Evolutionary conservation across 2,329 filamentous ascomycete genomes (phyloP).

Genomic region (Nemania sp.): DNA sequence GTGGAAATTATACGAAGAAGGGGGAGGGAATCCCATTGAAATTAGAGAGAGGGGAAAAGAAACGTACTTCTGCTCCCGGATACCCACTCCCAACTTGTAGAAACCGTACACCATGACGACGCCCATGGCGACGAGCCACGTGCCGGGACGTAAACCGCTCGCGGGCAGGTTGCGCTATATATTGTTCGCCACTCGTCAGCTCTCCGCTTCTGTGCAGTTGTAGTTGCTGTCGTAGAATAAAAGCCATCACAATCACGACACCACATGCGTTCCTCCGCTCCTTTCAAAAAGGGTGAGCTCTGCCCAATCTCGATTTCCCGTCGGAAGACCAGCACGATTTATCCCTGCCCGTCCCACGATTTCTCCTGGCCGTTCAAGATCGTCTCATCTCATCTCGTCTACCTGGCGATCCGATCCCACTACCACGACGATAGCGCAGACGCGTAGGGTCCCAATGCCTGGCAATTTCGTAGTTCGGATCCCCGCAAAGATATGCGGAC

Average conservation of each 20-base stretch:
- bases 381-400: too few relatives aligned
- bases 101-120: conserved; percentile 87
- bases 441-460: too few relatives aligned
- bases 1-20: neutral
- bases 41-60: too few relatives aligned
- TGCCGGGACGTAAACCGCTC: conserved; percentile 83
- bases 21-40: neutral
- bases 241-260: neutral
- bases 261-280: neutral
- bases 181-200: conserved; percentile 8
- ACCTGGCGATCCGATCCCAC: too few relatives aligned
- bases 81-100: conserved; percentile 81
- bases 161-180: conserved; percentile 90
- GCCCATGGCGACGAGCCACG: conserved; percentile 76
- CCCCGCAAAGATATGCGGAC: too few relatives aligned
- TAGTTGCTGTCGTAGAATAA: neutral
- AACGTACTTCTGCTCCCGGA: conserved; percentile 82
- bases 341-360: too few relatives aligned
- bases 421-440: too few relatives aligned
- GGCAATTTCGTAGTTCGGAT: too few relatives aligned
- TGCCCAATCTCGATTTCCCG: neutral
- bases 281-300: too few relatives aligned
- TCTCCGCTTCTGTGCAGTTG: neutral
- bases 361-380: too few relatives aligned
- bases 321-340: too few relatives aligned